phyloP scores from a whole-genome alignment of 495 filamentous ascomycete species.

The Alectoria sarmentosa region DNA sequence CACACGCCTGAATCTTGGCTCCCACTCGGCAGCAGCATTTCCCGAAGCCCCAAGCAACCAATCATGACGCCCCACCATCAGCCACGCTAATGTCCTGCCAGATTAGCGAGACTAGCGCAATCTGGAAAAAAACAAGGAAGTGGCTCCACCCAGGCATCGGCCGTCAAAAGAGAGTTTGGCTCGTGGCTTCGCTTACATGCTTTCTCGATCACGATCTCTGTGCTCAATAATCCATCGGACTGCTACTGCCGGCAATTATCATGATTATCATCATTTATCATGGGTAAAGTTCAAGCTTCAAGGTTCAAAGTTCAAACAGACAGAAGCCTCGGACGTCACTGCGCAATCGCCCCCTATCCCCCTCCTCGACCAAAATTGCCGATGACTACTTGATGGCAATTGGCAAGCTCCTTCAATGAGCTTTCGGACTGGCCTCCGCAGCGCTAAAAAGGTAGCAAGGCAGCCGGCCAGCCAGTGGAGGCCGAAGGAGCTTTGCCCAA shows the following conservation, averaged over 20 bases:
- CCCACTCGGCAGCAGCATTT: no score
- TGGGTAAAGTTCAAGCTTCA: not conserved
- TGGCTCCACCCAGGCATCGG: not conserved
- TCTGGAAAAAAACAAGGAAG: not conserved
- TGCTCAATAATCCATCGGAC: not conserved
- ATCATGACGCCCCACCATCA: no score
- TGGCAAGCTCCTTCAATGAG: not conserved
- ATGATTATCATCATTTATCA: no score
- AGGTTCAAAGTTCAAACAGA: not conserved
- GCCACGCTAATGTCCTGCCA: not conserved
- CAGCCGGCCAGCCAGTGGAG: not conserved
- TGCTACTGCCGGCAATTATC: no score
- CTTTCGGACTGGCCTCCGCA: not conserved
- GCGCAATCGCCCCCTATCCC: not conserved
- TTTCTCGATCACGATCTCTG: not conserved
- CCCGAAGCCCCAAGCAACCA: no score
- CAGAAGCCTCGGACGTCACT: not conserved
- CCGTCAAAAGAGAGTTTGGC: no score
- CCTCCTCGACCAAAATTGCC: not conserved
- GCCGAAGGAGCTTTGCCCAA: not conserved
- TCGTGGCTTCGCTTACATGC: not conserved
- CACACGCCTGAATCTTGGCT: no score
- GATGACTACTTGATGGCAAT: no score
- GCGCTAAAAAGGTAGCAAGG: not conserved
- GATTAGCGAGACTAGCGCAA: not conserved